phyloP scores from a whole-genome alignment of 495 filamentous ascomycete genomes.

The Stereocaulon alpinum region DNA sequence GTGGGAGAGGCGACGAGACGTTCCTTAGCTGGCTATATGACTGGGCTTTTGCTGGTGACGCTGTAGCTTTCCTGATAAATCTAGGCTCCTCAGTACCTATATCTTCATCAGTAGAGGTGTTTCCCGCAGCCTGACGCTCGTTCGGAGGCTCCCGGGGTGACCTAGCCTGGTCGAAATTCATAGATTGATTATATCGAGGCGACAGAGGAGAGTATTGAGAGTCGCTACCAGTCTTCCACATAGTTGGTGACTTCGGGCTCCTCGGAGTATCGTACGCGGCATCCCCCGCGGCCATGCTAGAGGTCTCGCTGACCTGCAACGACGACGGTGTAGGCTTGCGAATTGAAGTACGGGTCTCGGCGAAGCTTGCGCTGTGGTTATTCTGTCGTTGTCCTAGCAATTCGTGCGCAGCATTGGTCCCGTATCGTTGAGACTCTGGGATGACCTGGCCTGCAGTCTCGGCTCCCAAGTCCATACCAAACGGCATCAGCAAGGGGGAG shows the following conservation, averaged over 20 bases:
- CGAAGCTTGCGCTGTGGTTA: not conserved
- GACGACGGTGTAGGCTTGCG: slow-evolving; percentile 19
- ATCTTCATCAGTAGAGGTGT: slow-evolving; percentile 5
- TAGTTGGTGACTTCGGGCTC: slow-evolving; percentile 13
- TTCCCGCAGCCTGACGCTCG: slow-evolving; percentile 6
- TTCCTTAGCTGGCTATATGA: slow-evolving; percentile 22
- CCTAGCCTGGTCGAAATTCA: slow-evolving; percentile 12
- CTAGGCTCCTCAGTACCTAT: not conserved
- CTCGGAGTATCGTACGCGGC: not conserved
- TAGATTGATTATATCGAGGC: slow-evolving; percentile 5
- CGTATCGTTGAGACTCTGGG: slow-evolving; percentile 1
- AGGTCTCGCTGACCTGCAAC: slow-evolving; percentile 50
- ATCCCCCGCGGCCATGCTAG: not conserved
- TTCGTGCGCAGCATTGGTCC: slow-evolving; percentile 5
- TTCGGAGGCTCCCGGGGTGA: slow-evolving; percentile 18
- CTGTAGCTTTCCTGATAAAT: slow-evolving; percentile 6
- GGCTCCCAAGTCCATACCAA: slow-evolving; percentile 4
- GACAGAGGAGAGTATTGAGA: slow-evolving; percentile 16
- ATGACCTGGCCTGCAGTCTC: slow-evolving; percentile 10
- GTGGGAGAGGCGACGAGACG: slow-evolving; percentile 20
- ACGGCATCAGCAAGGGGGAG: slow-evolving; percentile 1
- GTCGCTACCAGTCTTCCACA: not conserved
- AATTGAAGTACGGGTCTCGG: slow-evolving; percentile 6
- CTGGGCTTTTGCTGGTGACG: slow-evolving; percentile 16
- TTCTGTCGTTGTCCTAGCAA: not conserved